These are phyloP conservation scores for Pyrrhoderma noxium DNA, from an alignment of 1,284 basidiomycete genomes.

Conservation along the genomic window DNA sequence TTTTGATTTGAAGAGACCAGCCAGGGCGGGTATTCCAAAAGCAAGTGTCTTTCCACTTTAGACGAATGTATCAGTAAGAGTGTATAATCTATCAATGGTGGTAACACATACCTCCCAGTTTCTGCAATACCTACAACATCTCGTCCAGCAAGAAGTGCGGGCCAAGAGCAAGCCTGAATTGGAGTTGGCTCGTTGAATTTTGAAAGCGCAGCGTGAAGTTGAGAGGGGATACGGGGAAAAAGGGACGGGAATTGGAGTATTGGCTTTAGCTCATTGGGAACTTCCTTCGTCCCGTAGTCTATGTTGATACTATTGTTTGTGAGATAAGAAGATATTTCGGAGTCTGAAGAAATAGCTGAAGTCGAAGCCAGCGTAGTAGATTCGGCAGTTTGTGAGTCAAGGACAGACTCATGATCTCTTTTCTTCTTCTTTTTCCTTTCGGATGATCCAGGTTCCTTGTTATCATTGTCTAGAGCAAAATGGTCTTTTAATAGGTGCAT, in stretches of 20 bases:
- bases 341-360: constrained; percentile 28
- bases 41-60: constrained; percentile 90
- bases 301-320: constrained; percentile 71
- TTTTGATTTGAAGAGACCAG: constrained; percentile 37
- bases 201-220: constrained; percentile 56
- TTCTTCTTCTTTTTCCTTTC: neutral
- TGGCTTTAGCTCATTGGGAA: constrained; percentile 47
- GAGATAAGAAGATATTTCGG: constrained; percentile 58
- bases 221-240: constrained; percentile 48
- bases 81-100: neutral
- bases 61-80: neutral
- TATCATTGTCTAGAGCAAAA: neutral
- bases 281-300: constrained; percentile 34
- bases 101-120: constrained; percentile 68
- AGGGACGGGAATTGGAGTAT: constrained; percentile 74
- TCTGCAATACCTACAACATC: constrained; percentile 97
- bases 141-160: constrained; percentile 71
- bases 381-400: neutral
- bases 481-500: too few species aligned
- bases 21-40: constrained; percentile 88
- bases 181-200: constrained; percentile 88
- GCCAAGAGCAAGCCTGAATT: constrained; percentile 96
- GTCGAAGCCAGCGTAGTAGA: constrained; percentile 11
- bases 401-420: neutral
- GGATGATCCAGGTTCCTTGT: neutral